Base-by-base conservation (phyloP, 2,329 filamentous ascomycete genomes). In the Monosporascus sp. region DNA sequence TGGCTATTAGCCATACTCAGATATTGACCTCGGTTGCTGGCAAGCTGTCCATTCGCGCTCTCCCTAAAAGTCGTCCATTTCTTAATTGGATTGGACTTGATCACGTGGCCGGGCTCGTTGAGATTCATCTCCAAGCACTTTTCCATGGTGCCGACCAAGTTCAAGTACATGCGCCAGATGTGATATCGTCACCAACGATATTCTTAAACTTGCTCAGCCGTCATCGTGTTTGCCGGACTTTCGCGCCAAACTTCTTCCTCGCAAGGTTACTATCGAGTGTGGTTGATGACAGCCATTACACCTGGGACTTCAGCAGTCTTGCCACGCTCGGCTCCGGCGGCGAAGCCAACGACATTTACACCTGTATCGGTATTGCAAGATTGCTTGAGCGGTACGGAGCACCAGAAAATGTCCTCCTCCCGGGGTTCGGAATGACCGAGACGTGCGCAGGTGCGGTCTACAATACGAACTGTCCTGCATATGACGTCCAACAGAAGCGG, bases 1-100 rank as follows among this genome's bases (percentile, higher is more conserved):
- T 81, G 0, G 58, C 55, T 1, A 65, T 81, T 1, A 68, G 63
- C 0, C 73, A 79, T 52, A 49, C 54, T 0, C 77, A 80, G 59
- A 58, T 80, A 0, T 45, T 78, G 0, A 58, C 70, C 1, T 67
- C 77, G 0, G 53, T 77, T 11, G 7, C 50, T 2, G 75, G 74
- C 20, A 81, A 81, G 58, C 51, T 56, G 3, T 37, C 51, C 2
- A 52, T 60, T 47, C 54, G 55, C 31, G 14, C 64, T 68, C 65
- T 66, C 2, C 62, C 63, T 0, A 46, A 55, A 3, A 64, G 67
- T 8, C 56, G 68, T 8, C 59, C 71, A 1, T 72, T 76, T 38
- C 59, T 80, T 4, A 77, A 74, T 55, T 80, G 77, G 77, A 72
- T 79, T 16, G 71, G 71, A 0, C 64, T 82, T 7, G 79, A 84